These are phyloP conservation scores for Russula emetica DNA, from an alignment of 768 basidiomycete species.

Conservation along the genomic window DNA sequence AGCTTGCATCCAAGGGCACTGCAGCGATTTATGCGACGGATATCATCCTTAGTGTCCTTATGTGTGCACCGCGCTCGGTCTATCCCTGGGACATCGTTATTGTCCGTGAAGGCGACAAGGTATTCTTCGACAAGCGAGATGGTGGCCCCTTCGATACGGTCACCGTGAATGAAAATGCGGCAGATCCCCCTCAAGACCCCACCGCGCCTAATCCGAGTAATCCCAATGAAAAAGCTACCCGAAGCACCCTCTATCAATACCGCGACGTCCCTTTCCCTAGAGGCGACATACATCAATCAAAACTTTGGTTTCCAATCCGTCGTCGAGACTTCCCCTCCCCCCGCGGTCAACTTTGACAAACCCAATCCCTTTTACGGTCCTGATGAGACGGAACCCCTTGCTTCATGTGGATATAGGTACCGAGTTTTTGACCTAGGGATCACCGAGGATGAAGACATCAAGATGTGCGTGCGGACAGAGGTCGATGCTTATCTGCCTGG, in stretches of 20 bases:
- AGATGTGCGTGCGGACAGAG: constrained; percentile 91
- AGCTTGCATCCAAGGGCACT: constrained; percentile 77
- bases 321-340: constrained; percentile 58
- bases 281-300: constrained; percentile 98
- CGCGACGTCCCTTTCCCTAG: constrained; percentile 87
- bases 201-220: constrained; percentile 74
- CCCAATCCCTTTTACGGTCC: constrained; percentile 95
- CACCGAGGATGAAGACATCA: constrained; percentile 85
- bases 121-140: constrained; percentile 97
- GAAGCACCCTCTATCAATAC: constrained; percentile 90
- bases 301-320: constrained; percentile 98
- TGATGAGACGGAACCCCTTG: constrained; percentile 91
- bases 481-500: constrained; percentile 82
- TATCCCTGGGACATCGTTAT: constrained; percentile 99
- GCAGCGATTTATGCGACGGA: constrained; percentile 94
- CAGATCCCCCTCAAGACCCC: constrained; percentile 87
- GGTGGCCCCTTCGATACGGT: constrained; percentile 96
- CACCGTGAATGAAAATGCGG: constrained; percentile 97
- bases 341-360: constrained; percentile 68
- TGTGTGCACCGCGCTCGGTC: constrained; percentile 92
- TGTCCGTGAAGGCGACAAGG: constrained; percentile 83
- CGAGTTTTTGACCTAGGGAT: constrained; percentile 90
- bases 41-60: constrained; percentile 89
- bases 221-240: constrained; percentile 60
- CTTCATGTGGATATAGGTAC: constrained; percentile 95